Evolutionary conservation across 306 rosid species (phyloP).

Genomic region (Vigna nakashimae): DNA sequence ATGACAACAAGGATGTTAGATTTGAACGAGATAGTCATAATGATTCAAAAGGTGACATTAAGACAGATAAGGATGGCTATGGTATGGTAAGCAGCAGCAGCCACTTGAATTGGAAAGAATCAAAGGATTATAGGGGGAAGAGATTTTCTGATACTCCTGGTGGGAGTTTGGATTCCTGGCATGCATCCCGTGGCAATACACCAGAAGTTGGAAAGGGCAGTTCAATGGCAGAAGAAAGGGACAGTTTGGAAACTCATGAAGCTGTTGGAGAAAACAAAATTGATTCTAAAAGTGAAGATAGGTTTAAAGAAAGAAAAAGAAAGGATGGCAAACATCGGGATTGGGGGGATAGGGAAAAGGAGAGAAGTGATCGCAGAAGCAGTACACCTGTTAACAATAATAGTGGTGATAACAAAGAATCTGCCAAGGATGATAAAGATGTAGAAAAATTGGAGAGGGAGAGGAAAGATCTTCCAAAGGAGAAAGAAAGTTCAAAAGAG

Average conservation of each 20-base stretch:
- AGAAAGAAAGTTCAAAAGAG: slow-evolving; percentile 73
- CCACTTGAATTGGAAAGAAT: slow-evolving; percentile 82
- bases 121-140: slow-evolving; percentile 77
- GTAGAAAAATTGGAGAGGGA: slow-evolving; percentile 81
- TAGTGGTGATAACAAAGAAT: slow-evolving; percentile 70
- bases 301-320: slow-evolving; percentile 83
- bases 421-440: slow-evolving; percentile 78
- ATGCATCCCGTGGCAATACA: slow-evolving; percentile 58
- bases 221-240: slow-evolving; percentile 64
- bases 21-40: slow-evolving; percentile 68
- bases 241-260: slow-evolving; percentile 68
- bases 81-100: slow-evolving; percentile 45
- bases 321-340: slow-evolving; percentile 81
- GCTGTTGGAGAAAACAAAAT: slow-evolving; percentile 85
- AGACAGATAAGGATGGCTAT: slow-evolving; percentile 67
- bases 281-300: slow-evolving; percentile 84
- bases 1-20: slow-evolving; percentile 71
- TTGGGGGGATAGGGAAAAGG: slow-evolving; percentile 91
- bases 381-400: slow-evolving; percentile 59
- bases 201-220: slow-evolving; percentile 72
- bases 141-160: slow-evolving; percentile 66
- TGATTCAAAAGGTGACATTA: slow-evolving; percentile 68
- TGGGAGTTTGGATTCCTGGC: slow-evolving; percentile 70
- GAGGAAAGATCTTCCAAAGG: slow-evolving; percentile 73
- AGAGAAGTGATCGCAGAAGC: slow-evolving; percentile 78